These are phyloP conservation scores for Zygosaccharomyces bailii DNA, from an alignment of 805 yeast genomes.

Conservation along the genomic window DNA sequence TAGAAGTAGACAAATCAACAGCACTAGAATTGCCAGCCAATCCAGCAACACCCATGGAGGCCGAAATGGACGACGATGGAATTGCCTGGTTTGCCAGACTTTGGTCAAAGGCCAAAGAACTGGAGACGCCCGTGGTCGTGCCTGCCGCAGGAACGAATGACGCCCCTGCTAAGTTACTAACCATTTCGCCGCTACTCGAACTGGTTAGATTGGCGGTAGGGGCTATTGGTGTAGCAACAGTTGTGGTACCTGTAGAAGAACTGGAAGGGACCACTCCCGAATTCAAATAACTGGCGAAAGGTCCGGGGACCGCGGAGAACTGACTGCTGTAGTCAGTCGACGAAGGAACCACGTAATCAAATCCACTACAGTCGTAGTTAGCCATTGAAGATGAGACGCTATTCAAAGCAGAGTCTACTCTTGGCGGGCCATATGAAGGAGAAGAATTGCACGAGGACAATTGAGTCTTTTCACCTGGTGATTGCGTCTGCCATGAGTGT, in stretches of 20 bases:
- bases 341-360: slow-evolving; percentile 17
- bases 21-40: slow-evolving; percentile 7
- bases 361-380: slow-evolving; percentile 10
- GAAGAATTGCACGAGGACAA: slow-evolving; percentile 17
- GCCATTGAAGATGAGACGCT: slow-evolving; percentile 19
- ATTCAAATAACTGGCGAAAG: slow-evolving; percentile 14
- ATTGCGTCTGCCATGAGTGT: slow-evolving; percentile 13
- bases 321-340: slow-evolving; percentile 16
- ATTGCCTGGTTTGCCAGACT: not conserved
- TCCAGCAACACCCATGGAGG: slow-evolving; percentile 6
- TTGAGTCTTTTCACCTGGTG: slow-evolving; percentile 10
- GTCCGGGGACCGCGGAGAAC: slow-evolving; percentile 6
- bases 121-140: slow-evolving; percentile 3
- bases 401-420: slow-evolving; percentile 21
- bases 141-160: slow-evolving; percentile 7
- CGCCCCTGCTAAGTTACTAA: slow-evolving; percentile 5
- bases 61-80: slow-evolving; percentile 8
- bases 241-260: slow-evolving; percentile 7
- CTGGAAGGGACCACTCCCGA: slow-evolving; percentile 9
- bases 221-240: slow-evolving; percentile 9
- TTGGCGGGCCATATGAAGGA: slow-evolving; percentile 20
- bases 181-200: slow-evolving; percentile 9
- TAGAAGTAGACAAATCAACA: slow-evolving; percentile 7
- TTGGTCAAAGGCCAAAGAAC: slow-evolving; percentile 12
- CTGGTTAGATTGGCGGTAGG: slow-evolving; percentile 8